Base-by-base conservation (phyloP, 2,329 filamentous ascomycete species). In the Aaosphaeria arxii region DNA sequence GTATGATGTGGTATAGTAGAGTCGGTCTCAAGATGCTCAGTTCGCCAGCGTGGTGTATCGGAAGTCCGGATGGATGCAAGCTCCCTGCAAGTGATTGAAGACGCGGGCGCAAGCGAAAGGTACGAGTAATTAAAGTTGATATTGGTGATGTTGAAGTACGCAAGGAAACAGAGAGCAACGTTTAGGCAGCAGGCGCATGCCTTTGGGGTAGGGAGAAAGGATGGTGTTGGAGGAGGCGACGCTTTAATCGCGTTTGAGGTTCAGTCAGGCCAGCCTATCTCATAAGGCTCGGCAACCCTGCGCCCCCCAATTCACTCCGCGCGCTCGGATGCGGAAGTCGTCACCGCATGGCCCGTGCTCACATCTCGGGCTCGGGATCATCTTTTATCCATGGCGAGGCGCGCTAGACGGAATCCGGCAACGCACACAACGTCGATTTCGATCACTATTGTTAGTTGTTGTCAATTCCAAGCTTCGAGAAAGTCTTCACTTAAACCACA, bases 361-460 rank as follows among this genome's bases (percentile, higher is more conserved):
- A n/a, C 33, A n/a, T n/a, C 33, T 36, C 33, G 33, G 33, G 33
- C 33, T 9, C 33, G 33, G 33, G 9, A 9, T 36, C 9, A 36
- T n/a, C n/a, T 9, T 36, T 36, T 9, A 9, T 36, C 33, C 33
- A 36, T 36, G 7, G 9, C 9, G 47, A 46, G 4, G 52, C 28
- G 41, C 54, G 54, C 62, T 61, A 61, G 52, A 31, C 62, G 45
- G 44, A 4, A 61, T 60, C 39, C 47, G 59, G 62, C 46, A 59
- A 52, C 48, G 45, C 50, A 62, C 51, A 56, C 63, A 67, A 58
- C 52, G 47, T 51, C 52, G 51, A 61, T n/a, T 9, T 36, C 33
- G n/a, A 36, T 36, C 33, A 24, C 17, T 24, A 24, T 24, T 24
- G 17, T 24, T 24, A 24, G 17, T 24, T 24, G 17, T 24, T 24